Conservation (phyloP, 192 early-diverging fungal genomes). For the Backusella morwellensis region DNA sequence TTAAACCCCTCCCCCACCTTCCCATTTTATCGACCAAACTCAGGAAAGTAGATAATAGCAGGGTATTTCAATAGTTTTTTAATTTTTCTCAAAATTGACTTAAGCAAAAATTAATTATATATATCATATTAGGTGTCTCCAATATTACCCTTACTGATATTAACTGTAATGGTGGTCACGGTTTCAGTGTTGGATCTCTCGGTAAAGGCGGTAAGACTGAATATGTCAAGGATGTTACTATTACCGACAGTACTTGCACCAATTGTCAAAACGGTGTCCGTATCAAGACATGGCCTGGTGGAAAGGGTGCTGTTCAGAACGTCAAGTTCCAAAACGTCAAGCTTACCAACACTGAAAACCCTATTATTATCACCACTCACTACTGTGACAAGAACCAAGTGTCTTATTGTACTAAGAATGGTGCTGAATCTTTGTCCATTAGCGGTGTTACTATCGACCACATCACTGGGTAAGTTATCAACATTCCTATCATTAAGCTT, state of each 20-base stretch:
- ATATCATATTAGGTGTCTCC: constrained; percentile 37
- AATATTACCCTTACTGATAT: constrained; percentile 41
- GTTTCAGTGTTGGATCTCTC: constrained; percentile 21
- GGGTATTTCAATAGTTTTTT: too few species aligned
- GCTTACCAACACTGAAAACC: constrained; percentile 31
- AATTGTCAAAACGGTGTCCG: constrained; percentile 45
- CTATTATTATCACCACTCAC: constrained; percentile 43
- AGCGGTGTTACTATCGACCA: constrained; percentile 38
- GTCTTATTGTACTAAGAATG: constrained; percentile 34
- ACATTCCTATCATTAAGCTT: neutral
- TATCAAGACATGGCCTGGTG: constrained; percentile 48
- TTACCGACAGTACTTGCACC: constrained; percentile 29
- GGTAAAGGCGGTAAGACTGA: constrained; percentile 11
- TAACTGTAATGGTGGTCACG: constrained; percentile 35
- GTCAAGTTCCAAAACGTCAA: constrained; percentile 43
- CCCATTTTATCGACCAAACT: too few species aligned
- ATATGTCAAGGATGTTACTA: constrained; percentile 39
- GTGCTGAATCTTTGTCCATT: constrained; percentile 33
- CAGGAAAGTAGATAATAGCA: too few species aligned
- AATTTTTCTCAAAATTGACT: too few species aligned
- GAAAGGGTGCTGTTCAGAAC: constrained; percentile 44
- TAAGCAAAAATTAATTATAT: too few species aligned
- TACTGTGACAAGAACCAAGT: constrained; percentile 43
- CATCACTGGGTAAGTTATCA: constrained; percentile 27
- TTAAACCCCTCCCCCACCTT: too few species aligned